Conservation (phyloP, 108 stramenopile species). For the Stephanodiscus minutulus region DNA sequence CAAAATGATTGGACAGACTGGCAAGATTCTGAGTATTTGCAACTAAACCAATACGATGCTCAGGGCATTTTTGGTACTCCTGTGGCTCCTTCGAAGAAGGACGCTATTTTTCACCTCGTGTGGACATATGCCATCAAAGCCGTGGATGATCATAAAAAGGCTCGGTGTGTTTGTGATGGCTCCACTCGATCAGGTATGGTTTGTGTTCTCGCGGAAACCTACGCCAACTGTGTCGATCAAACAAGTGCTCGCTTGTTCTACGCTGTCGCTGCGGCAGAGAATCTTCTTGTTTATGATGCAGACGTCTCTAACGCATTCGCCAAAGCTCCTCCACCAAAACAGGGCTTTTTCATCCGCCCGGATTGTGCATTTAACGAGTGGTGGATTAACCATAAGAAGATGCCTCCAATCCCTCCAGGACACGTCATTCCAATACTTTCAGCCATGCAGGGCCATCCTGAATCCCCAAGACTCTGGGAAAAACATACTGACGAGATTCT, state of each 20-base stretch:
- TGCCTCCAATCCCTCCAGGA: neutral
- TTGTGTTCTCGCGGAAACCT: neutral
- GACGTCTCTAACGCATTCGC: constrained; percentile 3
- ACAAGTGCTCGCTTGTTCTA: neutral
- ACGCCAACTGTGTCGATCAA: neutral
- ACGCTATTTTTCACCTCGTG: constrained; percentile 1
- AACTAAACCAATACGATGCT: neutral
- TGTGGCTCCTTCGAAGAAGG: constrained; percentile 5
- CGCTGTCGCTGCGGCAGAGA: neutral
- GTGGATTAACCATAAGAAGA: neutral
- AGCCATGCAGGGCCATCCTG: constrained; percentile 17
- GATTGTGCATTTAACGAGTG: neutral
- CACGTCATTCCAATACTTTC: neutral
- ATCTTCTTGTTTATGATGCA: neutral
- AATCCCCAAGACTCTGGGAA: constrained; percentile 22
- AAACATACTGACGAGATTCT: constrained; percentile 18
- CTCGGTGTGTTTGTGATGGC: constrained; percentile 11
- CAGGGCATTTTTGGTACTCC: constrained; percentile 1
- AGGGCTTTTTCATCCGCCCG: neutral
- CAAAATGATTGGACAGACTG: constrained; percentile 2
- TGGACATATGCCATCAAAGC: constrained; percentile 19
- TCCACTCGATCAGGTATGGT: constrained; percentile 9
- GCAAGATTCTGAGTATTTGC: neutral
- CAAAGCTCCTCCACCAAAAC: neutral
- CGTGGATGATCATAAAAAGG: constrained; percentile 14